These are phyloP conservation scores for Linnemannia elongata DNA, from an alignment of 192 early-diverging fungal species.

Conservation along the genomic window DNA sequence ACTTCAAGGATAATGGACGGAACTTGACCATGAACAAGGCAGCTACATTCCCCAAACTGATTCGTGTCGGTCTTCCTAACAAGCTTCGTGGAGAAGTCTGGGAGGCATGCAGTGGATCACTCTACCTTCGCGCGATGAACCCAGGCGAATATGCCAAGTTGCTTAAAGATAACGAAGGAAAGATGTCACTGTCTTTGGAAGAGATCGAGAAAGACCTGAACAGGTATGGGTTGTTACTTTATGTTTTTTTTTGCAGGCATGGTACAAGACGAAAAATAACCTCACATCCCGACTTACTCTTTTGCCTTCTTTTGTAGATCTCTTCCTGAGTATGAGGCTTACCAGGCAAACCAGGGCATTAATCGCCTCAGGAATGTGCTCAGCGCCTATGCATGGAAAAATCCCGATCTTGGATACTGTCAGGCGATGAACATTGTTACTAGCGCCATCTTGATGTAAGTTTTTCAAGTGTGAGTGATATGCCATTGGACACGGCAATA, in stretches of 20 bases:
- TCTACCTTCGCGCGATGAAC: slow-evolving; percentile 89
- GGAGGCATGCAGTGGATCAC: slow-evolving; percentile 92
- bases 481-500: too few species aligned
- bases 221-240: slow-evolving; percentile 52
- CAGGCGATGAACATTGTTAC: slow-evolving; percentile 99
- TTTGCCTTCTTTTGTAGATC: slow-evolving; percentile 64
- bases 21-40: slow-evolving; percentile 88
- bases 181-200: slow-evolving; percentile 84
- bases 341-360: slow-evolving; percentile 93
- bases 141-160: slow-evolving; percentile 84
- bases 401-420: slow-evolving; percentile 98
- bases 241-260: not conserved
- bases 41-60: slow-evolving; percentile 89
- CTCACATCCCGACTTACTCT: not conserved
- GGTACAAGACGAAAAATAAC: not conserved
- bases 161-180: slow-evolving; percentile 77
- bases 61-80: slow-evolving; percentile 91
- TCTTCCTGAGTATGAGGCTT: slow-evolving; percentile 94
- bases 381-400: slow-evolving; percentile 85
- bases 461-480: not conserved
- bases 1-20: slow-evolving; percentile 81
- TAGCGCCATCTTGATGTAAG: slow-evolving; percentile 88
- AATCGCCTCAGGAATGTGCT: slow-evolving; percentile 93
- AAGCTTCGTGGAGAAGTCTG: slow-evolving; percentile 92
- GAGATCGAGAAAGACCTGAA: slow-evolving; percentile 98